Evolutionary conservation across 1,284 basidiomycete species (phyloP), one percentile per base, ranked within the genome.

Genomic region (Schizophyllum commune): DNA sequence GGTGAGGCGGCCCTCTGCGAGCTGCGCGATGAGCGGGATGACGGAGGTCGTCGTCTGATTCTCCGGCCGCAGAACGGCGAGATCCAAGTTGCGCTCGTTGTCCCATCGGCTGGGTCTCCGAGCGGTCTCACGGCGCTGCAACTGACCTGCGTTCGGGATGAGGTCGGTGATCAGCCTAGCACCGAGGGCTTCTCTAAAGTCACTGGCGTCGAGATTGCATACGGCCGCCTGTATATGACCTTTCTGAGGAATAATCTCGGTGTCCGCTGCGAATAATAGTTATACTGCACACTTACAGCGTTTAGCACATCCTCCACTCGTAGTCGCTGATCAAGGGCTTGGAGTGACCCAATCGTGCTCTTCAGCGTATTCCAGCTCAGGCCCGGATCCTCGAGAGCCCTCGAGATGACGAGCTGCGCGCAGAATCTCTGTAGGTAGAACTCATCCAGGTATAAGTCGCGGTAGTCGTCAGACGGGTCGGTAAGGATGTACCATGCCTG

Each of bases 401-500:
- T 3, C 13, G 39, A 47, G 13, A 47, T 17, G 39, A 47, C 39
- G 13, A 47, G 8, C 17, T 47, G 39, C 9, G 39, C 39, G 39
- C 39, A 47, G 39, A 47, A 47, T 8, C 39, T 47, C 17, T 11
- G 13, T 2, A 71, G 71, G 65, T 81, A 81, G 68, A 86, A 88
- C 9, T 20, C 53, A 3, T 75, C 67, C 20, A 70, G 65, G 60
- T 78, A 85, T n/a, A 73, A 72, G 1, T 67, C 67, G 9, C 68
- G 61, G 63, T 90, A 90, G 19, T 63, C 65, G 15, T 68, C 64
- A 2, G 79, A 75, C 0, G 87, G 83, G 1, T 62, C 66, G 13
- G 73, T 71, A 20, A 90, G 71, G 32, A 82, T 79, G 67, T 89
- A 90, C 77, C 81, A 84, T 0, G 84, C 84, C 62, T 75, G 76